phyloP scores from a whole-genome alignment of 1,139 yeast species.

The Lodderomyces metapsilosis region DNA sequence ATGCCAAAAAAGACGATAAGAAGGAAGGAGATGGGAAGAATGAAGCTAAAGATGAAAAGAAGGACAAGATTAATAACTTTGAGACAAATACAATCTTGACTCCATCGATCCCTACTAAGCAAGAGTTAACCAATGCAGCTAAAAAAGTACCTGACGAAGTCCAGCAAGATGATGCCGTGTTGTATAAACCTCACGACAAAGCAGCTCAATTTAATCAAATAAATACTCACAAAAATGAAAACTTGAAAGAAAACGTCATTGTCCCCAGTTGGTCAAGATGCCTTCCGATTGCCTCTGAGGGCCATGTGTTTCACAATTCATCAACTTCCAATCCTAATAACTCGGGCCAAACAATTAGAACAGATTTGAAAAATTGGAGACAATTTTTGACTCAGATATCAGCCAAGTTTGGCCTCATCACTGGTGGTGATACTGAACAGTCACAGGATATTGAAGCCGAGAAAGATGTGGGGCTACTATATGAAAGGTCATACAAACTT shows the following conservation, averaged over 20 bases:
- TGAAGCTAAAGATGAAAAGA: slow-evolving; percentile 9
- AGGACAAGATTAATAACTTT: slow-evolving; percentile 16
- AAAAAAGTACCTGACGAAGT: slow-evolving; percentile 30
- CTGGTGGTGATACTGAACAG: slow-evolving; percentile 24
- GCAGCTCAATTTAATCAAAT: slow-evolving; percentile 43
- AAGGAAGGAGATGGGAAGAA: background rate
- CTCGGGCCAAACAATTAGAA: slow-evolving; percentile 12
- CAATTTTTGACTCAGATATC: slow-evolving; percentile 37
- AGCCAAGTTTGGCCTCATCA: slow-evolving; percentile 37
- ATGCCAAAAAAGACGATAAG: background rate
- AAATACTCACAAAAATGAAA: slow-evolving; percentile 47
- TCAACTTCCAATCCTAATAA: slow-evolving; percentile 27
- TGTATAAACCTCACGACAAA: slow-evolving; percentile 46
- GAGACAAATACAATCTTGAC: slow-evolving; percentile 38
- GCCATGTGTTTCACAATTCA: slow-evolving; percentile 11
- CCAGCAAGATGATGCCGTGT: slow-evolving; percentile 42
- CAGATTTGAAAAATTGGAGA: slow-evolving; percentile 39
- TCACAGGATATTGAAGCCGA: slow-evolving; percentile 22
- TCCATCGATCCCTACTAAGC: slow-evolving; percentile 25
- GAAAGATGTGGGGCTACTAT: slow-evolving; percentile 34
- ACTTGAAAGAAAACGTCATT: slow-evolving; percentile 39
- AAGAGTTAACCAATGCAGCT: slow-evolving; percentile 11
- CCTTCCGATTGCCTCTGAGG: slow-evolving; percentile 29
- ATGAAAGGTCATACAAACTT: slow-evolving; percentile 40
- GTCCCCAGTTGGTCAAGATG: slow-evolving; percentile 47